Evolutionary conservation across 2,329 filamentous ascomycete genomes (phyloP), one percentile per base, ranked within the genome.

Genomic region (Aotearoamyces nothofagi): DNA sequence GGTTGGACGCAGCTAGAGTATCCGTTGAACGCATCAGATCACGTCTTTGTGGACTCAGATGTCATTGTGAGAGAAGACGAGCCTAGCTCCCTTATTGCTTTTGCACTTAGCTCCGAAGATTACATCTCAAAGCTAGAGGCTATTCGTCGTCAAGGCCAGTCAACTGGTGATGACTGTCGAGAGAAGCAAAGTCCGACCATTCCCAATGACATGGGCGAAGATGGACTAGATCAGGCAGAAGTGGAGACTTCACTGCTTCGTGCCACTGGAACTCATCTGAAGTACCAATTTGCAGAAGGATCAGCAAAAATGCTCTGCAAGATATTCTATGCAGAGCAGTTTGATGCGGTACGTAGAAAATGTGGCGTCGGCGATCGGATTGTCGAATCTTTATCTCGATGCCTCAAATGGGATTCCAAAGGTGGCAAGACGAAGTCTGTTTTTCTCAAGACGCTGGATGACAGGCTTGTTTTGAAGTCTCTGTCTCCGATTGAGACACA

Each of bases 21-120:
- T 45, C 92, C 92, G 3, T 68, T 96, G 37, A 79, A 71, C 39
- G 63, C 78, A 25, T 81, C 77, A 10, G 90, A 98, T 49, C 90
- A 98, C 51, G 86, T 98, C 26, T 96, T 96, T 56, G 80, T 84
- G 30, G 86, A 98, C 54, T 92, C 84, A 6, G 83, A 98, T 50
- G 86, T 98, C 38, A 92, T 98, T 41, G 84, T 98, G 20, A 75
- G 90, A 22, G 90, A 98, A 53, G 90, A 98, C 50, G 90, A 98
- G 54, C 90, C 90, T 3, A 94, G 84, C 45, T 96, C 90, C 2
- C 68, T 98, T 22, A 90, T 98, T 45, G 90, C 92, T 0, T 81
- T 98, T 46, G 84, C 87, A 1, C 60, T 98, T 12, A 83, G 78
- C 39, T 92, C 81, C 9, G 69, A 78, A 31, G 84, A 94, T 47